Base-by-base conservation (phyloP, 768 basidiomycete species). In the Agaricus subrufescens region DNA sequence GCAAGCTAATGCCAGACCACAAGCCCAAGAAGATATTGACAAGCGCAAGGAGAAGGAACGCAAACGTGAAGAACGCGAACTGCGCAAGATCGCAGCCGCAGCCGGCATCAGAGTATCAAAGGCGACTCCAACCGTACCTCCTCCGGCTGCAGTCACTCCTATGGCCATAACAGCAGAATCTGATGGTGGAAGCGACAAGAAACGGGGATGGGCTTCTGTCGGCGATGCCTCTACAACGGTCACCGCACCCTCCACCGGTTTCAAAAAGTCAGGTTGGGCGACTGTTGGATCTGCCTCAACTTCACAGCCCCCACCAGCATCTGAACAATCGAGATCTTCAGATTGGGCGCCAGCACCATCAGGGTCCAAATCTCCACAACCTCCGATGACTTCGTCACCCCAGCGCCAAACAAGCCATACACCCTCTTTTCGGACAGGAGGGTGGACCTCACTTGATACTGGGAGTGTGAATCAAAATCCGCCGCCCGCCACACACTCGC, bases 1-100 rank as follows among this genome's bases (percentile, higher is more conserved):
- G 88, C 87, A 91, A 71, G 82, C 84, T 29, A 84, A 84, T 49
- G 81, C 81, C 49, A 84, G 86, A 10, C 70, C 83, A n/a, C 82
- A 83, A 53, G 78, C 79, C 14, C 75, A 82, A 62, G 86, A 82
- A 56, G 89, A 89, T 52, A 61, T 84, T 14, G 87, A 89, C 59
- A 87, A 79, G 63, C 81, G 87, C 49, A 89, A 89, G 64, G 91
- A 92, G 71, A 92, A 93, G 69, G 91, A 94, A 66, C 80, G 87
- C 4, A 89, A 85, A 67, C 78, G 90, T 39, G 91, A 94, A 68
- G 90, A 92, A 67, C 91, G 87, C 67, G 89, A 92, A 63, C 75
- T 93, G 26, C 76, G 89, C 55, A 91, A 91, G 68, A 83, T 92
- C 30, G 91, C 91, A 6, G 87, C 84, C 50, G 91, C 91, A 0